Conservation (phyloP, 108 stramenopile genomes). For the Epithemia pelagica region DNA sequence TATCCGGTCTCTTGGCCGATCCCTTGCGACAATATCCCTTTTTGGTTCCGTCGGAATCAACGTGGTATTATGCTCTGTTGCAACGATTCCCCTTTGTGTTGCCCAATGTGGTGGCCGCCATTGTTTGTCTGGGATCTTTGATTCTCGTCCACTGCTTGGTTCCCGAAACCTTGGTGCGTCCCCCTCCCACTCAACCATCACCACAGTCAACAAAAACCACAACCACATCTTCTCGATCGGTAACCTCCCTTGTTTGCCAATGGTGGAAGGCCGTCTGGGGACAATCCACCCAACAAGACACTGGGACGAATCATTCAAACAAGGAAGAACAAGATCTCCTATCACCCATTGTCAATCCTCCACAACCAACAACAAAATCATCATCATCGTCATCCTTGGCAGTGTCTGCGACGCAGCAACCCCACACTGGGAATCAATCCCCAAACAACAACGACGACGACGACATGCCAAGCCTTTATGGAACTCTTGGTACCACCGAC, state of each 20-base stretch:
- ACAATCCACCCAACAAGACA: background rate
- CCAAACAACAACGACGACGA: background rate
- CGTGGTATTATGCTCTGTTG: slow-evolving; percentile 12
- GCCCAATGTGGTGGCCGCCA: slow-evolving; percentile 30
- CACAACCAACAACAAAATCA: background rate
- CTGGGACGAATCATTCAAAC: background rate
- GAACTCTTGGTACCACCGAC: background rate
- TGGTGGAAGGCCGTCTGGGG: background rate
- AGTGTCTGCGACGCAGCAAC: background rate
- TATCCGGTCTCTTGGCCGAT: slow-evolving; percentile 49
- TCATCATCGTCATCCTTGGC: no score
- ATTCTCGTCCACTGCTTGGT: background rate
- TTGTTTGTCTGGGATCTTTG: slow-evolving; percentile 19
- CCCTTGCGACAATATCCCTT: slow-evolving; percentile 33
- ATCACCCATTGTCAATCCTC: background rate
- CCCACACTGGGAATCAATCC: background rate
- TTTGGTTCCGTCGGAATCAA: background rate
- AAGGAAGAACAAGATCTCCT: background rate
- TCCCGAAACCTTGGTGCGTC: slow-evolving; percentile 23
- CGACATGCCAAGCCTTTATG: background rate
- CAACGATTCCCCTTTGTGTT: slow-evolving; percentile 46
- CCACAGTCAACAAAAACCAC: background rate
- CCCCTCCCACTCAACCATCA: background rate
- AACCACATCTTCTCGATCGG: background rate
- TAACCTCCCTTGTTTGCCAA: no score